phyloP scores from a whole-genome alignment of 257 asterid genomes.

The Asclepias syriaca region DNA sequence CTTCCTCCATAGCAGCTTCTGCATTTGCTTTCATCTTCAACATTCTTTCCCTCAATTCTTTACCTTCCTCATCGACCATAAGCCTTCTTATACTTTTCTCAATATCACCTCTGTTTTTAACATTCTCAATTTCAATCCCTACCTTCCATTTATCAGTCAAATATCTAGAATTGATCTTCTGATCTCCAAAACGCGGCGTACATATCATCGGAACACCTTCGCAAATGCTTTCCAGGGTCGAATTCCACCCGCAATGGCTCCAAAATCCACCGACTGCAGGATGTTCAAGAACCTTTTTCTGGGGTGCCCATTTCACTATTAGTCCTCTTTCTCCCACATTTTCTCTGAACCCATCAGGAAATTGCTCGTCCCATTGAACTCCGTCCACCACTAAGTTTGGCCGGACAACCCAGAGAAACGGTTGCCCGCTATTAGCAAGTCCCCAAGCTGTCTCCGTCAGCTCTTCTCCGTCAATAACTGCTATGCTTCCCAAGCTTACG shows the following conservation, averaged over 20 bases:
- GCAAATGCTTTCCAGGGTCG: slow-evolving; percentile 25
- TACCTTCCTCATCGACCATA: slow-evolving; percentile 24
- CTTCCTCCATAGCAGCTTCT: slow-evolving; percentile 10
- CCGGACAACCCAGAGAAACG: slow-evolving; percentile 33
- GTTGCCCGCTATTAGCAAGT: slow-evolving; percentile 19
- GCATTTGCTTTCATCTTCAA: slow-evolving; percentile 6
- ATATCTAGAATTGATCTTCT: slow-evolving; percentile 22
- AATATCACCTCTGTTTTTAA: slow-evolving; percentile 16
- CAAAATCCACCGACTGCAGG: slow-evolving; percentile 26
- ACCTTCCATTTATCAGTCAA: slow-evolving; percentile 24
- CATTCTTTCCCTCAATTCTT: slow-evolving; percentile 15
- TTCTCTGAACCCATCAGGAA: slow-evolving; percentile 19
- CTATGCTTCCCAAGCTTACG: slow-evolving; percentile 30
- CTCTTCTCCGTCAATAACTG: slow-evolving; percentile 17
- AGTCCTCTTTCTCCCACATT: slow-evolving; percentile 14
- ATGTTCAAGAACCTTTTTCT: slow-evolving; percentile 26
- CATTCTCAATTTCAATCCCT: slow-evolving; percentile 22
- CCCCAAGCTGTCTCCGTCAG: slow-evolving; percentile 32
- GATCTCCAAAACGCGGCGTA: slow-evolving; percentile 25
- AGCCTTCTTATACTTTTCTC: slow-evolving; percentile 17
- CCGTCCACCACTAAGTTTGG: slow-evolving; percentile 8
- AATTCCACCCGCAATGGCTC: slow-evolving; percentile 38
- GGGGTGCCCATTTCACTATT: slow-evolving; percentile 34
- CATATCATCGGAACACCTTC: slow-evolving; percentile 36
- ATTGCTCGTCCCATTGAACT: slow-evolving; percentile 7